Evolutionary conservation across 176 grass and related monocot genomes (phyloP), one percentile per base, ranked within the genome.

Genomic region (Oryza coarctata): DNA sequence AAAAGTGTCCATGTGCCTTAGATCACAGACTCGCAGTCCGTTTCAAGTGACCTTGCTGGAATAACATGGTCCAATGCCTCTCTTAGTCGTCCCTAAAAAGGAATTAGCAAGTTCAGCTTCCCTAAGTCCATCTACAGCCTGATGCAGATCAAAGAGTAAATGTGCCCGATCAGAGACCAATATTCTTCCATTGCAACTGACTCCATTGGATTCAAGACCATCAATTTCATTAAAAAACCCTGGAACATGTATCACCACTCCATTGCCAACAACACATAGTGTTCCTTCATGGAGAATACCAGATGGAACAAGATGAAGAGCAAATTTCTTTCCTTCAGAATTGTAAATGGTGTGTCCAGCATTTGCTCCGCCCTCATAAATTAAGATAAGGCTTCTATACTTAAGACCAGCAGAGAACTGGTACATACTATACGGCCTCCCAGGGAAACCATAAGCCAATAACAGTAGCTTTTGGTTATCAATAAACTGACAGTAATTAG

Each of bases 271-370:
- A 47, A 96, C 90, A 72, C 90, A 93, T 0, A 90, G 72, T 82
- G 88, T 88, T 60, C 80, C 88, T 34, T 92, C 86, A 52, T 92
- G 89, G 52, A 96, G 87, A 79, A 96, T 96, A 69, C 93, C 93
- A 27, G 93, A 96, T 52, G 93, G 93, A 84, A 96, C 88, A 79
- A 96, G 93, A 87, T 96, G 93, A 61, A 96, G 90, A 7, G 90
- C 88, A 76, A 92, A 96, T 30, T 93, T 96, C 77, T 96, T 93
- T 12, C 93, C 93, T 83, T 90, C 90, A 68, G 90, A 76, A 72
- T 92, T 96, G 85, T 92, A 92, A 55, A 96, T 93, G 57, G 90
- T 96, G 83, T 96, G 93, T 44, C 93, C 93, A 87, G 90, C 93
- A 89, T 96, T 96, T 78, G 90, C 88, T 84, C 93, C 93, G 63